Base-by-base conservation (phyloP, 78 protist species). In the Guillardia theta region DNA sequence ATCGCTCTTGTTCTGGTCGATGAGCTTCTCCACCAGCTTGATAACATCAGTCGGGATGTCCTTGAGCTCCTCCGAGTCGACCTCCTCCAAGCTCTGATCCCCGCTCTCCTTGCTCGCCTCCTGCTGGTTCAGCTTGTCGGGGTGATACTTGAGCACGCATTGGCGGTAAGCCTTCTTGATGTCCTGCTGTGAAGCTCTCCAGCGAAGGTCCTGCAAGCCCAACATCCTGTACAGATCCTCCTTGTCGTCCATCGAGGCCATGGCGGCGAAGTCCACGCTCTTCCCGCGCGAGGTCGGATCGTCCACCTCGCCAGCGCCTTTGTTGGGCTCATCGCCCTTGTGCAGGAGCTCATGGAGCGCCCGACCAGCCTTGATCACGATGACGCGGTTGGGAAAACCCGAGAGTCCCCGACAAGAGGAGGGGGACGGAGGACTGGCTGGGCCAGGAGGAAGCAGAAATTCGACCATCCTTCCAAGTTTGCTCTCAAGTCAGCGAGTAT, bases 131-230 rank as follows among this genome's bases (percentile, higher is more conserved):
- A 70, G n/a, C 83, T 70, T 70, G 41, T 70, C 83, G 4, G 83
- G 83, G 41, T 70, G 83, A 24, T 70, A 70, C 83, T 70, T 70
- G 83, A 70, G 83, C 83, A 70, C 83, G 83, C 83, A 70, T 30
- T 58, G 70, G n/a, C 83, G 33, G 83, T 70, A 70, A 12, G 83
- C 83, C 83, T 70, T 70, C 41, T 24, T 12, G 41, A 70, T 70
- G 83, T 70, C 83, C 83, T 24, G 33, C 41, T 4, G 83, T 24
- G 83, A 36, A 22, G 83, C 83, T 12, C 83, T 36, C 33, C 33
- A 70, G 22, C 83, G 83, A 36, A 70, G 41, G 22, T 70, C 41
- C 41, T 18, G 41, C 83, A 70, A 33, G 6, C 83, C 83, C 5
- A 70, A 43, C 83, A 70, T 70, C 83, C 36, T 36, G 6, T 70